Base-by-base conservation (phyloP, 169 alveolate genomes). In the Cryptosporidium xiaoi region DNA sequence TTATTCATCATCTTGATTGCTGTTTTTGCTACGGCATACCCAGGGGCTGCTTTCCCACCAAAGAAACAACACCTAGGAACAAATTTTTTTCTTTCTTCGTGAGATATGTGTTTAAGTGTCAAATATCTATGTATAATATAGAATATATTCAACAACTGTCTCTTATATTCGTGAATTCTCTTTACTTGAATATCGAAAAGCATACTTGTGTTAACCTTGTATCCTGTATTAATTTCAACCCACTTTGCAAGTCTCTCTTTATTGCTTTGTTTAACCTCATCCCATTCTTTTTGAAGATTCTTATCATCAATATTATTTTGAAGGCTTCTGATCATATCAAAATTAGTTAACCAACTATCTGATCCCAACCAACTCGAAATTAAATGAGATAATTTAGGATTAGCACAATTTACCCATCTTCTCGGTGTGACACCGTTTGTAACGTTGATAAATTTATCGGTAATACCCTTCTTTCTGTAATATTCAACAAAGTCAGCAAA, bases 401-500 rank as follows among this genome's bases (percentile, higher is more conserved):
- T 96, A 33, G 96, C 92, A 87, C 98, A 95, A 83, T 95, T 93
- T 36, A 96, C 93, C 97, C 98, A 96, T 77, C 99, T 93, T 36
- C 99, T 91, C 5, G 98, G 98, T n/a, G 99, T 96, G 24, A 97
- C 99, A 20, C 99, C 99, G 91, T 97, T 97, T 40, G 98, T 97
- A 68, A 93, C 95, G 84, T 97, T 97, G 53, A 92, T 84, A 84
- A 97, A 91, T 90, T 95, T 97, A 62, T 93, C 94, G 16, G 96
- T 95, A 85, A 91, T 87, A 34, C 92, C 84, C 51, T 71, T 83
- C 29, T 87, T 71, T 51, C 90, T 36, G 82, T 91, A 95, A 83
- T 90, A 93, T 71, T 95, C 96, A 84, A 92, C 92, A 92, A 95
- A 96, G 64, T 94, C 97, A 33, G 94, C 93, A 89, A 97, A 96